Conservation (phyloP, 1,139 yeast species). For the Entelexis paramagnoliae region DNA sequence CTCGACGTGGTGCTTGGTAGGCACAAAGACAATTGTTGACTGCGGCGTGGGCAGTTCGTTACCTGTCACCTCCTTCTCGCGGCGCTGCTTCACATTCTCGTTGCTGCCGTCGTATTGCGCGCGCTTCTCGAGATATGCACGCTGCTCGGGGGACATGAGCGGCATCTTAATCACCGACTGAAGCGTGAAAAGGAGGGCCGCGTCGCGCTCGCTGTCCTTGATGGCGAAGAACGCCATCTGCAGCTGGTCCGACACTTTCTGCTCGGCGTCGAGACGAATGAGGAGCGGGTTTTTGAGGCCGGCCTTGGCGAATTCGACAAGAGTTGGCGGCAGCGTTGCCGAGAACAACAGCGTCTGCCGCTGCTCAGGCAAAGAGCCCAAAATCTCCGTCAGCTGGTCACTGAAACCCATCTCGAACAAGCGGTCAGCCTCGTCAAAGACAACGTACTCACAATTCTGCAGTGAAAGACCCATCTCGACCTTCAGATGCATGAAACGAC, state of each 20-base stretch:
- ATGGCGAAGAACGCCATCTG: slow-evolving; percentile 82
- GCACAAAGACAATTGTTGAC: slow-evolving; percentile 88
- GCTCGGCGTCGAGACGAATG: slow-evolving; percentile 84
- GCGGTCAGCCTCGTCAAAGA: slow-evolving; percentile 97
- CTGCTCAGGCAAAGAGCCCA: slow-evolving; percentile 53
- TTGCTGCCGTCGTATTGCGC: slow-evolving; percentile 39
- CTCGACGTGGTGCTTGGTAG: slow-evolving; percentile 96
- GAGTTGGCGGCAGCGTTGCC: slow-evolving; percentile 85
- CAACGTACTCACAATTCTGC: slow-evolving; percentile 74
- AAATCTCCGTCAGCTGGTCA: slow-evolving; percentile 81
- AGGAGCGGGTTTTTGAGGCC: slow-evolving; percentile 86
- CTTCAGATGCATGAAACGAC: slow-evolving; percentile 88
- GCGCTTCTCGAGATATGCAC: slow-evolving; percentile 42
- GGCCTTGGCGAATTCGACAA: slow-evolving; percentile 95
- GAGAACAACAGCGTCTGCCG: slow-evolving; percentile 87
- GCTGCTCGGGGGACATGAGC: slow-evolving; percentile 46
- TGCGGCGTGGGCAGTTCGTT: slow-evolving; percentile 69
- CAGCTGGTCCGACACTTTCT: slow-evolving; percentile 77
- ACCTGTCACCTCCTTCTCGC: slow-evolving; percentile 61
- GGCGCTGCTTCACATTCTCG: slow-evolving; percentile 35
- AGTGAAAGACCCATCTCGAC: slow-evolving; percentile 89
- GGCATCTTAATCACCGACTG: slow-evolving; percentile 85
- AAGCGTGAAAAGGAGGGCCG: slow-evolving; percentile 60
- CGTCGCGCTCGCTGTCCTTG: slow-evolving; percentile 82
- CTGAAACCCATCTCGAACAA: slow-evolving; percentile 95